Evolutionary conservation across 129 eudicot genomes (phyloP), one percentile per base, ranked within the genome.

Genomic region (Chrysanthemum lavandulifolium): DNA sequence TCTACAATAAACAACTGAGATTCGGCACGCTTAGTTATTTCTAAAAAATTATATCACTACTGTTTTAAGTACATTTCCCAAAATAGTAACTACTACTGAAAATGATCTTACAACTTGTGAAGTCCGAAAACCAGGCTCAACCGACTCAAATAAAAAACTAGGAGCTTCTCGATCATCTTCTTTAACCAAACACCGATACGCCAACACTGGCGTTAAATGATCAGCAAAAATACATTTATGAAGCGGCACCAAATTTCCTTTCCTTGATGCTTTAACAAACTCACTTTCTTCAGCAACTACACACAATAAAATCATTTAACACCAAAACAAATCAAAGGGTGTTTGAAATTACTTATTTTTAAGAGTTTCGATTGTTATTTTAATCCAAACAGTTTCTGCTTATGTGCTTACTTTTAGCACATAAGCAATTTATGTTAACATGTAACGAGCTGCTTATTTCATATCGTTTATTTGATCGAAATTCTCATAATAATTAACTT

Each of bases 131-230:
- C 96, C 97, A 51, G 97, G 97, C 81, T 94, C 91, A 13, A 90
- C 97, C 0, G 98, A 84, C 81, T 94, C 98, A 6, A 90, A 94
- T 0, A 94, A 87, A 74, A 94, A 94, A 77, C 98, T 94, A 50
- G 98, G 97, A 71, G 87, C 91, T 58, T 94, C 97, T 11, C 88
- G 75, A 48, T 90, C 97, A 29, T 90, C 93, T 64, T 94, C 96
- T 6, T 86, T 84, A 55, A 94, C 93, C 71, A 94, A 86, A 67
- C 98, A 94, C 2, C 98, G 90, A 62, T 94, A 94, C 54, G 98
- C 97, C 13, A 94, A 86, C 82, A 94, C 97, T 10, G 98, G 98
- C 1, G 97, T 90, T 78, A 94, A 84, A 69, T 88, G 97, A 81
- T 94, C 98, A n/a, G 96, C 75, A 53, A 94, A 94, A 49, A 94